Percentiles rank a stretch among this genome's conserved stretches.
These are phyloP conservation scores for Eucalyptus fibrosa DNA, from an alignment of 345 rosid species.

Conservation along the genomic window DNA sequence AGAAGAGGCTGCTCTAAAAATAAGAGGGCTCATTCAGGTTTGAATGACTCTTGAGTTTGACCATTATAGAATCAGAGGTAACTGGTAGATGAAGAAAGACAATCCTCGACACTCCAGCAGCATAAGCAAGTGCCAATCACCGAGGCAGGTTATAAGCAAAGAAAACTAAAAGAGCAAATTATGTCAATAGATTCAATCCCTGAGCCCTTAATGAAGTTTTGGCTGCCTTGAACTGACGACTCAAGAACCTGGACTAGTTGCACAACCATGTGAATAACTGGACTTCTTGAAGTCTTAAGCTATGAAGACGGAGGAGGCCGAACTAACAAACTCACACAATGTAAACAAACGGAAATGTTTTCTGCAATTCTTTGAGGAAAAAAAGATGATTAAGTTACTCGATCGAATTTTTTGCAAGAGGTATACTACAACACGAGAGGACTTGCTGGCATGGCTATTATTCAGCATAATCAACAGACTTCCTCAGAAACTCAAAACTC, in stretches of 20 bases:
- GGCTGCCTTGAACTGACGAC: not conserved
- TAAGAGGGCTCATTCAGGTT: not conserved
- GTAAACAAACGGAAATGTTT: not conserved
- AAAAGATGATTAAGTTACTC: not conserved
- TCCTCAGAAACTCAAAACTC: not conserved
- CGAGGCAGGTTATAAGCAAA: not conserved
- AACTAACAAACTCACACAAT: not conserved
- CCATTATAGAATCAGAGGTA: not conserved
- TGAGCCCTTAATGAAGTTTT: not conserved
- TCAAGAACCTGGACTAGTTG: not conserved
- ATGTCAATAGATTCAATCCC: not conserved
- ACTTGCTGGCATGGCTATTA: not conserved
- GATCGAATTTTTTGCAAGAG: not conserved
- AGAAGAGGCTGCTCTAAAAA: not conserved
- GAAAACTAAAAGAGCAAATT: not conserved
- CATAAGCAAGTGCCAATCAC: not conserved
- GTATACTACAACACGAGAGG: not conserved
- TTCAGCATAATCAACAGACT: not conserved
- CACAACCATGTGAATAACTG: not conserved
- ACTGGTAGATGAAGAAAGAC: not conserved
- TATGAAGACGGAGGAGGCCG: not conserved
- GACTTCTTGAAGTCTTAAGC: not conserved
- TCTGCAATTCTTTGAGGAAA: not conserved
- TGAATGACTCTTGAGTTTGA: fast-evolving
- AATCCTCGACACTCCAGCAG: not conserved